Percentiles rank a stretch among this genome's conserved stretches.
Conservation (phyloP, 2,329 filamentous ascomycete species). For the Sarocladium brachiariae region DNA sequence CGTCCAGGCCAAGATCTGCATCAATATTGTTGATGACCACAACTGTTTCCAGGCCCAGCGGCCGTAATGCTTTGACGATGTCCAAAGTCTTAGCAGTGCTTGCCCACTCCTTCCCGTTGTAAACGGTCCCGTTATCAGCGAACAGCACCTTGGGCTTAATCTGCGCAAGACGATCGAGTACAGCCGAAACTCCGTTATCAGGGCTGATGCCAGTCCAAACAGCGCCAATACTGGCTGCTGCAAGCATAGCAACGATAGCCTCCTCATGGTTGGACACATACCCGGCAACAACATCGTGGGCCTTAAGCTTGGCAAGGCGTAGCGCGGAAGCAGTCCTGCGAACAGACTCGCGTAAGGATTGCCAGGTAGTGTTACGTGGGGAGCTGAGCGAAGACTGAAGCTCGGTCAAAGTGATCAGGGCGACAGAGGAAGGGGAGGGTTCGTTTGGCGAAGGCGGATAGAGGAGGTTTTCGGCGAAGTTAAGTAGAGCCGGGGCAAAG, state of each 20-base stretch:
- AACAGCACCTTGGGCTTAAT: slow-evolving; percentile 79
- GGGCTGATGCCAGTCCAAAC: slow-evolving; percentile 92
- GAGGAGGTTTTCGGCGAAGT: slow-evolving; percentile 93
- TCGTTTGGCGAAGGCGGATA: slow-evolving; percentile 51
- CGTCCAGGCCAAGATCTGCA: slow-evolving; percentile 34
- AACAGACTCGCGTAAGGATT: slow-evolving; percentile 70
- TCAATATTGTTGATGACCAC: slow-evolving; percentile 66
- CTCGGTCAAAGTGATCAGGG: slow-evolving; percentile 79
- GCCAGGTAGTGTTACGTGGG: slow-evolving; percentile 60
- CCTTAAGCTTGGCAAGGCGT: slow-evolving; percentile 53
- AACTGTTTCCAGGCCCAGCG: slow-evolving; percentile 57
- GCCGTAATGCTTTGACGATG: slow-evolving; percentile 58
- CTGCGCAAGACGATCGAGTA: slow-evolving; percentile 79
- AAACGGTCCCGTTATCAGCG: slow-evolving; percentile 79
- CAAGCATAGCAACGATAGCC: slow-evolving; percentile 81
- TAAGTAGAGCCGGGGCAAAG: slow-evolving; percentile 72
- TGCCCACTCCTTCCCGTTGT: slow-evolving; percentile 88
- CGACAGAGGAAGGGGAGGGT: slow-evolving; percentile 50
- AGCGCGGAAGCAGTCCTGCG: slow-evolving; percentile 66
- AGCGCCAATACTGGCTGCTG: slow-evolving; percentile 72
- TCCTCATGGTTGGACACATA: slow-evolving; percentile 89
- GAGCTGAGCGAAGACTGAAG: slow-evolving; percentile 42
- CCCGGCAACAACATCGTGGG: slow-evolving; percentile 53
- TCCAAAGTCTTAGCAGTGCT: slow-evolving; percentile 72
- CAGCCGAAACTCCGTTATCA: slow-evolving; percentile 85